Base-by-base conservation (phyloP, 345 rosid genomes). In the Eucalyptus erythrocorys region DNA sequence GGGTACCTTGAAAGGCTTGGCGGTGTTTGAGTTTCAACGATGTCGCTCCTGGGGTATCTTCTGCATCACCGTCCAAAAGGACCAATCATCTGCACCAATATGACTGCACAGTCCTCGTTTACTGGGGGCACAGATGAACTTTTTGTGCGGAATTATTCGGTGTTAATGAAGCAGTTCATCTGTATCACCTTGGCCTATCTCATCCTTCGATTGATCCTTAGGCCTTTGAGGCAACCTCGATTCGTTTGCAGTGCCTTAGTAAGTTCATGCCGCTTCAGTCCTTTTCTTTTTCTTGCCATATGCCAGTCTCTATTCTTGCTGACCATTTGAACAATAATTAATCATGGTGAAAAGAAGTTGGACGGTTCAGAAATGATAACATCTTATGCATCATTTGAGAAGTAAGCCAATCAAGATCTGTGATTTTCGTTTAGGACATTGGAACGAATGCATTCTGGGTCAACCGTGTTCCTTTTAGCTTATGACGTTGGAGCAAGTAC, bases 201-300 rank as follows among this genome's bases (percentile, higher is more conserved):
- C 21, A 8, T 30, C 3, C 7, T 92, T 22, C 88, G 91, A 86
- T 55, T 88, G 48, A 19, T 91, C 71, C 90, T 92, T 43, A 90
- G 90, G 85, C 93, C 92, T 24, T 86, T 91, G 59, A 86, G 66
- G 85, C 91, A 90, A 45, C 88, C 92, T 5, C 87, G 71, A 80
- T 85, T 88, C 85, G 90, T 93, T n/a, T 89, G 91, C 91, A 50
- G 87, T 51, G 50, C 87, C 86, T 86, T 93, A 90, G 93, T 92
- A 89, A 64, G 87, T 59, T 32, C 15, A 15, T 76, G 48, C 43
- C 17, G 24, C 48, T 76, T 76, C 47, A 76, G 30, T 76, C 84
- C 30, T 21, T 76, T 76, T 76, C 27, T 76, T 47, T 40, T 40
- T 76, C 84, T 76, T 8, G 84, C 47, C 27, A 11, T 37, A 76